These are phyloP conservation scores for Heracleum sosnowskyi DNA, from an alignment of 129 eudicot species.

Conservation along the genomic window DNA sequence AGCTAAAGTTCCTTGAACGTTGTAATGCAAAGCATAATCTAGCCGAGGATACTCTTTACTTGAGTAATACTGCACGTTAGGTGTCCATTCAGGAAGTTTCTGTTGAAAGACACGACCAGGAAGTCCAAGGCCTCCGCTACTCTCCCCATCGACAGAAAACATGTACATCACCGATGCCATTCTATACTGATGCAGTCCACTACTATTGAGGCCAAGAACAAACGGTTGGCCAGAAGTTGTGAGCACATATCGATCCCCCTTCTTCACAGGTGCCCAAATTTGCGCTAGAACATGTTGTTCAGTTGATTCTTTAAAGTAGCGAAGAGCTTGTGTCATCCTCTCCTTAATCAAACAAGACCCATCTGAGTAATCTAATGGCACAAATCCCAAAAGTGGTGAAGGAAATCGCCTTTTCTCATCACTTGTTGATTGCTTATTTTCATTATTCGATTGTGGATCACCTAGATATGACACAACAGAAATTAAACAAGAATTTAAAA, in stretches of 20 bases:
- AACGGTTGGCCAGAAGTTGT: conserved; percentile 95
- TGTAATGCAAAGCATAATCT: conserved; percentile 69
- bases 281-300: conserved; percentile 81
- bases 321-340: conserved; percentile 94
- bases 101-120: conserved; percentile 88
- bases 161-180: conserved; percentile 71
- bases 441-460: conserved; percentile 37
- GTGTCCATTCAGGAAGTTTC: conserved; percentile 95
- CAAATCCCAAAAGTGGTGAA: conserved; percentile 38
- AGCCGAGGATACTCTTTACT: conserved; percentile 78
- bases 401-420: conserved; percentile 40
- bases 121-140: conserved; percentile 66
- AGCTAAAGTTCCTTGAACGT: conserved; percentile 87
- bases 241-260: conserved; percentile 54
- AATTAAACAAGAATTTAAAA: background rate
- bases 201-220: conserved; percentile 77
- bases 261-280: conserved; percentile 89
- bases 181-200: conserved; percentile 83
- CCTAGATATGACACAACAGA: conserved; percentile 19
- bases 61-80: conserved; percentile 92
- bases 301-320: conserved; percentile 76
- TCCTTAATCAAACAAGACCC: conserved; percentile 69
- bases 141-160: conserved; percentile 66
- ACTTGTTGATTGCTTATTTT: conserved; percentile 21
- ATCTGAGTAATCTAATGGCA: conserved; percentile 40